phyloP scores from a whole-genome alignment of 495 filamentous ascomycete species.

The Trichoderma erinaceum region DNA sequence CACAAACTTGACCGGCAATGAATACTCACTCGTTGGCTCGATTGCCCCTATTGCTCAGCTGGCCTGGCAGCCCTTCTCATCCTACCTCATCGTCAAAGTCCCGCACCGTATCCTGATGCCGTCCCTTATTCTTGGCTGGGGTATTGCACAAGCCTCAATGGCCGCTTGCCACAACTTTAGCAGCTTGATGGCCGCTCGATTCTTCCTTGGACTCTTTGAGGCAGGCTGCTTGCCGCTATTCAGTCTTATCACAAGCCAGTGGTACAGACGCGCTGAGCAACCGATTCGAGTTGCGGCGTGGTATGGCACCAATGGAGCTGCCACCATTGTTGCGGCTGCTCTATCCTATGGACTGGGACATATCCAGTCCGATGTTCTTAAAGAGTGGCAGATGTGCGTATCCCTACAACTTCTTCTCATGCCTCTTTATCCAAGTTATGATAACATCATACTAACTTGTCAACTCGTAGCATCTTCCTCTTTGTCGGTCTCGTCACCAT shows the following conservation, averaged over 20 bases:
- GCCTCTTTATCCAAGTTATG: not conserved
- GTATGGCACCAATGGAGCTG: constrained; percentile 59
- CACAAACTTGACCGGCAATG: constrained; percentile 47
- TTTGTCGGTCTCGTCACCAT: constrained; percentile 41
- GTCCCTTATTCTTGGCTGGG: constrained; percentile 51
- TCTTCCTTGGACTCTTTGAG: constrained; percentile 60
- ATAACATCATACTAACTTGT: not conserved
- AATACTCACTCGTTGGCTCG: constrained; percentile 57
- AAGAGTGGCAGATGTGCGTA: constrained; percentile 56
- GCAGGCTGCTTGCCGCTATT: constrained; percentile 48
- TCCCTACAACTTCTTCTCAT: constrained; percentile 15
- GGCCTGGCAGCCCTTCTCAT: constrained; percentile 61
- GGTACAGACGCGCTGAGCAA: constrained; percentile 60
- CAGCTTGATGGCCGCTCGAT: constrained; percentile 46
- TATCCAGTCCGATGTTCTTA: constrained; percentile 43
- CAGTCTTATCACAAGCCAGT: constrained; percentile 43
- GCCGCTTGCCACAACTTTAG: constrained; percentile 44
- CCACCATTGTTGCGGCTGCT: constrained; percentile 58
- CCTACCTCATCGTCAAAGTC: constrained; percentile 58
- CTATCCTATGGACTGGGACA: constrained; percentile 57
- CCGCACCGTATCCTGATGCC: constrained; percentile 60
- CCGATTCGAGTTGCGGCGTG: constrained; percentile 57
- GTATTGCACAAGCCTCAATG: constrained; percentile 51
- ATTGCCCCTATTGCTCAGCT: constrained; percentile 60
- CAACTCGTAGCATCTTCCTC: constrained; percentile 42